Conservation (phyloP, 192 early-diverging fungal genomes). For the Linnemannia zychae region DNA sequence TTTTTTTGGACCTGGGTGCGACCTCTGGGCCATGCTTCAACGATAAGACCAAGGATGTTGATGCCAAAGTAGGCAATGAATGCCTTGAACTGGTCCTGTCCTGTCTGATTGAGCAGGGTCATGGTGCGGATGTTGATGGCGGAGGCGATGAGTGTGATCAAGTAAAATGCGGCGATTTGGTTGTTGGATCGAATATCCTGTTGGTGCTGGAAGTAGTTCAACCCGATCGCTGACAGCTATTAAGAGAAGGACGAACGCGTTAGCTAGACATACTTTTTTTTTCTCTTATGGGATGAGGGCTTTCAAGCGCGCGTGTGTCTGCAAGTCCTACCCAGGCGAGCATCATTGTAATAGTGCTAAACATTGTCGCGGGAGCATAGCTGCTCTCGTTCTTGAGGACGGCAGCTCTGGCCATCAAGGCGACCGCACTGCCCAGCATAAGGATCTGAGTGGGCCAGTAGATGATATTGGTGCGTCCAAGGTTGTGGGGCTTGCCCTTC, state of each 20-base stretch:
- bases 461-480: constrained; percentile 45
- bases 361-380: constrained; percentile 44
- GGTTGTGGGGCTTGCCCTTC: constrained; percentile 36
- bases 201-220: constrained; percentile 46
- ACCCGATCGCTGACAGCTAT: constrained; percentile 20
- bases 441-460: constrained; percentile 49
- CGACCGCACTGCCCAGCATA: constrained; percentile 35
- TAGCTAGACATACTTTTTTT: not conserved
- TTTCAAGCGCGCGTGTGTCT: not conserved
- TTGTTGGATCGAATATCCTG: constrained; percentile 46
- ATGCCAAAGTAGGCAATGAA: constrained; percentile 49
- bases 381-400: constrained; percentile 16
- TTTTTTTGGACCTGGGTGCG: constrained; percentile 21
- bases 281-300: too few relatives aligned
- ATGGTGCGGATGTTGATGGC: constrained; percentile 55
- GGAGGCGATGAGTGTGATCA: constrained; percentile 32
- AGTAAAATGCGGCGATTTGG: constrained; percentile 33
- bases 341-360: constrained; percentile 37
- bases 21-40: constrained; percentile 49
- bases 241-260: not conserved
- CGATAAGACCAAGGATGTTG: constrained; percentile 32
- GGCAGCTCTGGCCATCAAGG: constrained; percentile 29
- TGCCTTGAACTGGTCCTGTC: constrained; percentile 40
- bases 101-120: constrained; percentile 22
- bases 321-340: constrained; percentile 41